Evolutionary conservation across 331 rosid genomes (phyloP), one percentile per base, ranked within the genome.

Genomic region (Telfairia occidentalis): DNA sequence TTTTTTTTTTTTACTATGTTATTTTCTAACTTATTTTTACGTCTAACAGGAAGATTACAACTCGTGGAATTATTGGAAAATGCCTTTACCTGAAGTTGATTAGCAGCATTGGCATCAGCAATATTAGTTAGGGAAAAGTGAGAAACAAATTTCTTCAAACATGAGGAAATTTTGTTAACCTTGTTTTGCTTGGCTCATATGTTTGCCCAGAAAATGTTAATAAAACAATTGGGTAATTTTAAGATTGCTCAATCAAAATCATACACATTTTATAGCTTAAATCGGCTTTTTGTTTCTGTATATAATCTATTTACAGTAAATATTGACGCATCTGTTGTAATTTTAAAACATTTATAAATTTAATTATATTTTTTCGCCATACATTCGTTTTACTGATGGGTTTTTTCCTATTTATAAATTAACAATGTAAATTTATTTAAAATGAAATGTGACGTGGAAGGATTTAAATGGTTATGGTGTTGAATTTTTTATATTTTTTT

Each of bases 11-110:
- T 32, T 32, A 32, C n/a, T n/a, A n/a, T n/a, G n/a, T n/a, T n/a
- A n/a, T 37, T 37, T 37, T 8, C 45, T 40, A 19, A 9, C 32
- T 55, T 9, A 32, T 59, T 30, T 29, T 52, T 8, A 21, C 2
- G 13, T 16, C 24, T 32, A 30, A 40, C 43, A 94, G 97, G 97
- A 94, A 83, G 98, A 94, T 76, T 94, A 12, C 82, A 94, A 94
- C 84, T 79, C 94, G 7, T 94, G 98, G 98, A 94, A 94, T 71
- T 91, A 76, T 48, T 94, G 98, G 98, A 94, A 35, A 81, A 42
- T 87, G 78, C 96, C 97, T 58, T 58, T 88, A 80, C 86, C 92
- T 5, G 98, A 89, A 2, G 34, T 73, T 55, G 77, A 29, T 48
- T 71, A 26, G 21, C 49, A 45, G 38, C 53, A 54, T 23, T 13